Base-by-base conservation (phyloP, 345 rosid species). In the Toxicodendron radicans region DNA sequence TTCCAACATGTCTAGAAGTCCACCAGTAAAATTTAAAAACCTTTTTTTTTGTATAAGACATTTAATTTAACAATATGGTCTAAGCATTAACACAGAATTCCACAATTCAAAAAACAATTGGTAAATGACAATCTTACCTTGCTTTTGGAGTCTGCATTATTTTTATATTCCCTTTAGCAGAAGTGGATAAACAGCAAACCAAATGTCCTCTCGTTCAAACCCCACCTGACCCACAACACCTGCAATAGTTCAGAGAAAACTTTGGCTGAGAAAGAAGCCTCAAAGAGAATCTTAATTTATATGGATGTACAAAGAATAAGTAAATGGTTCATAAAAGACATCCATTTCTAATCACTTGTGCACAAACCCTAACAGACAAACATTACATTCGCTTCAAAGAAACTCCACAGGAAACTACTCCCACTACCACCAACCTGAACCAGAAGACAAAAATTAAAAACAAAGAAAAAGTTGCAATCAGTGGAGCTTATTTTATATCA, bases 141-240 rank as follows among this genome's bases (percentile, higher is more conserved):
- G 85, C 83, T 87, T 92, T 92, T 64, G 97, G 90, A 27, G 97
- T 88, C 94, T 94, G 98, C 98, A 92, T 92, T 58, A 58, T 76
- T 72, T 81, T 69, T 79, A 73, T 64, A 73, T 74, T 45, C 68
- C 73, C 76, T 68, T 66, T 78, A 75, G 74, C 53, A 70, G 33
- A 69, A 70, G 58, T 14, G 62, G 41, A 48, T 58, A 71, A 79
- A 59, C 45, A 10, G 80, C 41, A 59, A 66, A 66, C 61, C 65
- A 60, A 58, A 64, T 43, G 69, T 65, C 32, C 73, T 73, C 79
- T 81, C 45, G 78, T 68, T 73, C 74, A 80, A 79, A 73, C 74
- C 79, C 75, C 74, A 77, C 85, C 91, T 86, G 87, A 73, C 79
- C 85, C 88, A 83, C 83, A 79, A 68, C 59, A 71, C 85, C 88